Base-by-base conservation (phyloP, 495 filamentous ascomycete genomes). In the Xylaria nigripes region DNA sequence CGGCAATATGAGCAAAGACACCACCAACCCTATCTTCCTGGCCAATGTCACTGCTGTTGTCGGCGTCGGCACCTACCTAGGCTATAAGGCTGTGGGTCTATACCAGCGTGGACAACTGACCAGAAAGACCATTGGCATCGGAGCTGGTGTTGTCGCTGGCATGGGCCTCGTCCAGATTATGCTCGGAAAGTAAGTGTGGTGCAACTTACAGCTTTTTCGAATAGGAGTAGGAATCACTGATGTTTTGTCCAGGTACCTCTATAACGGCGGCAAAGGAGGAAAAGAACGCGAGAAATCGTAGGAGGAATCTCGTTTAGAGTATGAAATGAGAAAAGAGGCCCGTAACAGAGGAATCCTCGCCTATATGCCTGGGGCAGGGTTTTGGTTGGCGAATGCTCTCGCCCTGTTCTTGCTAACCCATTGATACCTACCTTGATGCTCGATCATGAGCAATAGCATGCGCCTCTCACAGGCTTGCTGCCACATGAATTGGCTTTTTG, bases 41-140 rank as follows among this genome's bases (percentile, higher is more conserved):
- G 63, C 59, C 24, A 78, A 78, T 57, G 23, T 75, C 13, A 30
- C 68, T 10, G 71, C 69, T 9, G 64, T 77, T 8, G 61, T 76
- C 6, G 75, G 74, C 5, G 46, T 76, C 21, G 72, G 75, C 61
- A 62, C 65, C 3, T 76, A 65, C 64, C 51, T 78, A 10, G 75
- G 75, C 32, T 76, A 68, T 57, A 70, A 68, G 60, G 74, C 71
- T 1, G 74, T 70, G 64, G 67, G 69, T 15, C 57, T 76, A 44
- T 86, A 88, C 59, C 72, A 78, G 19, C 71, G 76, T 25, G 83
- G 85, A n/a, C 76, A 81, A 62, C 66, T 93, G 45, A 82, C 78
- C 22, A 89, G 85, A 86, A 77, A 86, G 67, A 72, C 84, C 54
- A 75, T 81, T 27, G 88, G 86, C 12, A 55, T 83, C 3, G 83